A percentile compares a stretch with the other conserved stretches of the same genome.
Conservation (phyloP, 768 basidiomycete species). For the Grammothele lineata region DNA sequence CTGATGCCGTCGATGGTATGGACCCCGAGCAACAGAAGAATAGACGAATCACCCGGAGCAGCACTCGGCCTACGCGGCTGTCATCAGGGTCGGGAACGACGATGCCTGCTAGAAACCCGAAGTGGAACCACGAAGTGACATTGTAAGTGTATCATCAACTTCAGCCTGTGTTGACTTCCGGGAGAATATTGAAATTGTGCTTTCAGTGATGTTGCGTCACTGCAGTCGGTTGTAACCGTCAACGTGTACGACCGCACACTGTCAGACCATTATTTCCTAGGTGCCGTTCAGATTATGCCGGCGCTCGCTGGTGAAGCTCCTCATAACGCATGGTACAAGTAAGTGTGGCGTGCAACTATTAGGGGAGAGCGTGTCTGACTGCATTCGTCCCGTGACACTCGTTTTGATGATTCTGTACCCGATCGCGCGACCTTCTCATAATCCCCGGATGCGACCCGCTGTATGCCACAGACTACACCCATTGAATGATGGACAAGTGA, state of each 20-base stretch:
- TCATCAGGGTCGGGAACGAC: conserved; percentile 20
- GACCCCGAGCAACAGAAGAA: conserved; percentile 17
- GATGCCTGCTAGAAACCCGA: conserved; percentile 78
- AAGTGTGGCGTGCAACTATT: conserved; percentile 30
- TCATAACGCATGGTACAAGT: conserved; percentile 97
- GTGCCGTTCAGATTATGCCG: conserved; percentile 88
- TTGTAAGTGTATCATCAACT: conserved; percentile 65
- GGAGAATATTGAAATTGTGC: neutral
- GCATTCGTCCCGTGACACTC: no score
- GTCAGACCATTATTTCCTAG: conserved; percentile 84
- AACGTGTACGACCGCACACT: conserved; percentile 87
- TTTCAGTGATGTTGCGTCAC: conserved; percentile 88
- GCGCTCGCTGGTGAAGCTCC: conserved; percentile 86
- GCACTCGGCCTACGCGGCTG: conserved; percentile 21
- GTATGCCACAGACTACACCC: conserved; percentile 67
- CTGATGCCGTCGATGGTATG: conserved; percentile 56
- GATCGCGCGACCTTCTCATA: no score
- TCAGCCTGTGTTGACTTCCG: neutral
- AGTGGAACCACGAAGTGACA: conserved; percentile 98
- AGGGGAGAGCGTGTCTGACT: no score
- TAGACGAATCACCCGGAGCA: conserved; percentile 12
- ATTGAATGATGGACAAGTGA: conserved; percentile 76
- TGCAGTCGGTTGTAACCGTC: conserved; percentile 76
- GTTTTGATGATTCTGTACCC: no score
- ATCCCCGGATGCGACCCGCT: no score